Evolutionary conservation across 2,329 filamentous ascomycete genomes (phyloP).

Genomic region (Bipolaris gigantea): DNA sequence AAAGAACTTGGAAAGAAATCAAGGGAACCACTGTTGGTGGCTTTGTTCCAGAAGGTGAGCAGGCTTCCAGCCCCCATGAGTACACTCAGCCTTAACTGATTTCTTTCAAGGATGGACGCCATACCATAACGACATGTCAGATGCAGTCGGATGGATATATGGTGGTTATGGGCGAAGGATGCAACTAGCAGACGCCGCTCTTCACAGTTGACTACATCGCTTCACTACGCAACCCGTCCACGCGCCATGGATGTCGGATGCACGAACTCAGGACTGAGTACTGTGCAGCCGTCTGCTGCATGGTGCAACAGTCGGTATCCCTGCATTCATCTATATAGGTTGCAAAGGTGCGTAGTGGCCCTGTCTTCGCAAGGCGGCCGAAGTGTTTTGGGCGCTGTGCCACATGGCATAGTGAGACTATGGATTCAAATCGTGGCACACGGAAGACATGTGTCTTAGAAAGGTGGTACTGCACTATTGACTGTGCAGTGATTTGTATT

Average conservation of each 20-base stretch:
- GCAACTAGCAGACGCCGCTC: constrained; percentile 35
- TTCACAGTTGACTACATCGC: constrained; percentile 20
- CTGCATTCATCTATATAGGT: background rate
- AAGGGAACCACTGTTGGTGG: constrained; percentile 30
- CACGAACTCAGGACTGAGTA: background rate
- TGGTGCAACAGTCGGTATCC: background rate
- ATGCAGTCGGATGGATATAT: constrained; percentile 42
- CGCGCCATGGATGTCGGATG: constrained; percentile 7
- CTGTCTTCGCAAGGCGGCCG: background rate
- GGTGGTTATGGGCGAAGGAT: constrained; percentile 38
- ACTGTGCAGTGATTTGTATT: background rate
- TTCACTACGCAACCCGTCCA: constrained; percentile 10
- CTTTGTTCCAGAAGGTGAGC: constrained; percentile 34
- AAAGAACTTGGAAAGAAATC: constrained; percentile 35
- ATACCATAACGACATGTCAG: constrained; percentile 42
- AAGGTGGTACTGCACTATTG: constrained; percentile 1
- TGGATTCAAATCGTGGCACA: background rate
- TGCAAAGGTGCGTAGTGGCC: constrained; percentile 1
- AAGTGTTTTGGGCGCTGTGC: background rate
- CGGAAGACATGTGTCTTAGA: background rate
- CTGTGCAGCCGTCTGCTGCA: background rate
- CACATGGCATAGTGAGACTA: background rate
- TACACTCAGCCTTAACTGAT: background rate
- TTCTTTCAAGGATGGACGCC: constrained; percentile 34
- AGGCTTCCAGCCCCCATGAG: background rate